Percentiles rank a stretch among this genome's conserved stretches.
Conservation (phyloP, 108 stramenopile genomes). For the Cyclotella sp. region DNA sequence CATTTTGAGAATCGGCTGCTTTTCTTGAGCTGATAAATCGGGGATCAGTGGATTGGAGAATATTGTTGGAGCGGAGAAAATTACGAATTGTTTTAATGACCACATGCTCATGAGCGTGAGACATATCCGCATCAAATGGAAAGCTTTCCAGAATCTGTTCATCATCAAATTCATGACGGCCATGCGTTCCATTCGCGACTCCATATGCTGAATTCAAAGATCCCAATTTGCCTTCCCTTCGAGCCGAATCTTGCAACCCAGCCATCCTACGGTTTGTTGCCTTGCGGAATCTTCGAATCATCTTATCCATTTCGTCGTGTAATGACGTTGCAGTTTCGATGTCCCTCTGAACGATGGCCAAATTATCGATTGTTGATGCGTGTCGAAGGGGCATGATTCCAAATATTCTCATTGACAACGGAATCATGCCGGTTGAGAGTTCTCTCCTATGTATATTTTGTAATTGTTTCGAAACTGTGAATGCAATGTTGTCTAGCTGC, state of each 20-base stretch:
- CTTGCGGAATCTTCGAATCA: slow-evolving; percentile 84
- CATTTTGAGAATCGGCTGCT: background rate
- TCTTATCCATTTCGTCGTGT: slow-evolving; percentile 70
- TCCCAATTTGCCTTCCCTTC: slow-evolving; percentile 62
- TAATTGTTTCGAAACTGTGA: slow-evolving; percentile 58
- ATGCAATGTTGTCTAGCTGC: slow-evolving; percentile 63
- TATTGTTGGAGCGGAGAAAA: slow-evolving; percentile 53
- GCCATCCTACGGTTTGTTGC: slow-evolving; percentile 86
- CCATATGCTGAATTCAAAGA: slow-evolving; percentile 18
- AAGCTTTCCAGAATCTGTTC: slow-evolving; percentile 79
- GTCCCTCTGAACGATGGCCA: slow-evolving; percentile 64
- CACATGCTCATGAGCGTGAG: slow-evolving; percentile 53
- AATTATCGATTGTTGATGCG: slow-evolving; percentile 64
- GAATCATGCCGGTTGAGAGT: slow-evolving; percentile 79
- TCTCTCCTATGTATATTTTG: slow-evolving; percentile 56
- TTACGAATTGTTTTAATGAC: slow-evolving; percentile 68
- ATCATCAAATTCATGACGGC: slow-evolving; percentile 47
- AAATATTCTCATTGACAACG: slow-evolving; percentile 80
- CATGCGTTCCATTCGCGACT: slow-evolving; percentile 12
- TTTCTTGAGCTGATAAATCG: slow-evolving; percentile 21
- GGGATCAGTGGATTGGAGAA: slow-evolving; percentile 28
- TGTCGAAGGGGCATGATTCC: slow-evolving; percentile 88
- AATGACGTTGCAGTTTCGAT: slow-evolving; percentile 48
- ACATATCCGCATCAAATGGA: slow-evolving; percentile 80
- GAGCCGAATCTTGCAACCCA: slow-evolving; percentile 75